Conservation (phyloP, 192 early-diverging fungal species). For the Coemansia sp. region DNA sequence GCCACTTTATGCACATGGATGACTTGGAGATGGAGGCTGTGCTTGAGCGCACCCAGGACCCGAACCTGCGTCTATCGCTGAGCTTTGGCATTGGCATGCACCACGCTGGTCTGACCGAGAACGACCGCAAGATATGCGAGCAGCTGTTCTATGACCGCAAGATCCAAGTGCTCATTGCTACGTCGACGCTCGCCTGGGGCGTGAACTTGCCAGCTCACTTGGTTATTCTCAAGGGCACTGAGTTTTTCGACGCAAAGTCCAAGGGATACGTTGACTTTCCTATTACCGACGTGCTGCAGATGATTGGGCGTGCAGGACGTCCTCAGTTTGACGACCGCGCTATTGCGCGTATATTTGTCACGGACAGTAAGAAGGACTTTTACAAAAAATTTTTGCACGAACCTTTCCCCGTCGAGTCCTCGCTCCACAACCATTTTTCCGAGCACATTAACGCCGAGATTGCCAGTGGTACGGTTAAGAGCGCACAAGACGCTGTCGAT, state of each 20-base stretch:
- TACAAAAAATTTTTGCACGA: slow-evolving; percentile 98
- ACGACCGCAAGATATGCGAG: slow-evolving; percentile 84
- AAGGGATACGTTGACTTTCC: slow-evolving; percentile 94
- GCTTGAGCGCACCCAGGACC: slow-evolving; percentile 74
- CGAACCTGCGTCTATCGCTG: slow-evolving; percentile 72
- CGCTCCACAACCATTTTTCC: slow-evolving; percentile 68
- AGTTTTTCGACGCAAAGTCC: slow-evolving; percentile 91
- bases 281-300: slow-evolving; percentile 97
- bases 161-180: slow-evolving; percentile 96
- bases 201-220: slow-evolving; percentile 97
- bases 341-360: slow-evolving; percentile 89
- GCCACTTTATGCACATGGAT: slow-evolving; percentile 87
- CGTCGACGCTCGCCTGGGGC: slow-evolving; percentile 96
- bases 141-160: slow-evolving; percentile 92
- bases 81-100: slow-evolving; percentile 97
- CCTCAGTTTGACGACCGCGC: slow-evolving; percentile 96
- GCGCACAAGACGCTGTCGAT: slow-evolving; percentile 92
- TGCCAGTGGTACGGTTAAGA: slow-evolving; percentile 79
- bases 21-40: slow-evolving; percentile 69
- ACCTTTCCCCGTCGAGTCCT: slow-evolving; percentile 89
- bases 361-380: slow-evolving; percentile 96
- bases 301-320: slow-evolving; percentile 97
- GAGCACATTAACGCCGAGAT: slow-evolving; percentile 97
- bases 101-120: slow-evolving; percentile 91
- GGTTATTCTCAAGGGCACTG: slow-evolving; percentile 97